Conservation (phyloP, 768 basidiomycete genomes). For the Calocybe indica region DNA sequence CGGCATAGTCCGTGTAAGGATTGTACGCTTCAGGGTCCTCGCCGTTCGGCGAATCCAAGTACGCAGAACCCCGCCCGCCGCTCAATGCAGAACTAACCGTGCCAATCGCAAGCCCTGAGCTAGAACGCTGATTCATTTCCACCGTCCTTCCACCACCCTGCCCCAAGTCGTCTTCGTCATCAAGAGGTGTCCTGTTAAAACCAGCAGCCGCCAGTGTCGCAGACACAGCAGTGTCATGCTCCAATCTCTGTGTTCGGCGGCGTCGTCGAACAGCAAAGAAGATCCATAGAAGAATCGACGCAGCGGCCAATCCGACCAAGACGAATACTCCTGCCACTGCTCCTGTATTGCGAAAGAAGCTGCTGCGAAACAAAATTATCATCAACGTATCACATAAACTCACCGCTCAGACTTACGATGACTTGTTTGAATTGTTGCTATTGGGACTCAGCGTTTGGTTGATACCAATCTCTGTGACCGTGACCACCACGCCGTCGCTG, state of each 20-base stretch:
- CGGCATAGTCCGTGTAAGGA: conserved; percentile 46
- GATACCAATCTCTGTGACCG: conserved; percentile 57
- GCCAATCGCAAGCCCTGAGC: conserved; percentile 22
- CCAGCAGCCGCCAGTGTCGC: conserved; percentile 70
- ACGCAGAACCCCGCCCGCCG: conserved; percentile 28
- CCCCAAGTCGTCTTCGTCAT: conserved; percentile 45
- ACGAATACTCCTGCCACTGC: conserved; percentile 92
- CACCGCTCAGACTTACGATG: conserved; percentile 39
- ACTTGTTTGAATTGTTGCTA: conserved; percentile 28
- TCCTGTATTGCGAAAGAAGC: conserved; percentile 85
- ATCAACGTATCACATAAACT: too few relatives aligned
- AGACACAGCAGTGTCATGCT: conserved; percentile 67
- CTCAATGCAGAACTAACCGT: conserved; percentile 17
- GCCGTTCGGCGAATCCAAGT: conserved; percentile 28
- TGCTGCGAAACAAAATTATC: conserved; percentile 18
- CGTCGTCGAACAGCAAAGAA: conserved; percentile 67
- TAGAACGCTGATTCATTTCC: conserved; percentile 37
- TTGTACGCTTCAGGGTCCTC: conserved; percentile 37
- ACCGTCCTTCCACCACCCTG: conserved; percentile 12
- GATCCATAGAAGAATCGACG: conserved; percentile 62
- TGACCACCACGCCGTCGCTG: conserved; percentile 44
- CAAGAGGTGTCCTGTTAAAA: conserved; percentile 59
- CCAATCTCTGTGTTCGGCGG: conserved; percentile 52
- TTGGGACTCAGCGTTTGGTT: conserved; percentile 67
- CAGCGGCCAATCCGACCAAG: conserved; percentile 77